phyloP scores from a whole-genome alignment of 2,329 filamentous ascomycete genomes.

The Hypocrella siamensis region DNA sequence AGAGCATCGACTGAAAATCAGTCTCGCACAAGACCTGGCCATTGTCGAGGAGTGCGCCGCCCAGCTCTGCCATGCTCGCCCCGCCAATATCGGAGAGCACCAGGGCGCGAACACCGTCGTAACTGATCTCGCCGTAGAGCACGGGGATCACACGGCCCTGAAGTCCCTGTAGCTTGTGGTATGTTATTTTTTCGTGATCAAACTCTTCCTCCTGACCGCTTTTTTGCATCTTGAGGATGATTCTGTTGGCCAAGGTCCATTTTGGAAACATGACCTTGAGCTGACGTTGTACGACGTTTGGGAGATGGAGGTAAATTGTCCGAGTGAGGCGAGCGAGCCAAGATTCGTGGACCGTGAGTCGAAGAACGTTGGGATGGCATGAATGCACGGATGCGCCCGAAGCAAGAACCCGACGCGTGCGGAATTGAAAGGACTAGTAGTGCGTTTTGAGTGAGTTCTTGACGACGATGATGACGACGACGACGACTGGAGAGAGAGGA shows the following conservation, averaged over 20 bases:
- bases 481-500: neutral
- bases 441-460: neutral
- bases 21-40: neutral
- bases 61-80: conserved; percentile 5
- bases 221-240: conserved; percentile 9
- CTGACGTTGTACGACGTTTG: conserved; percentile 1
- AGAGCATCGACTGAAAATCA: too few relatives aligned
- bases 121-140: conserved; percentile 7
- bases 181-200: conserved; percentile 8
- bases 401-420: too few relatives aligned
- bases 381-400: too few relatives aligned
- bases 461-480: too few relatives aligned
- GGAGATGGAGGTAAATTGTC: conserved; percentile 2
- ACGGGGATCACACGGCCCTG: conserved; percentile 10
- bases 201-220: conserved; percentile 12
- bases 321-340: conserved; percentile 2
- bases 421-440: too few relatives aligned
- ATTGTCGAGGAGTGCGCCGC: conserved; percentile 7
- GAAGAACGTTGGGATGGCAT: conserved; percentile 9
- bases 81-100: conserved; percentile 11
- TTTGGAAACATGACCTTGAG: conserved; percentile 5
- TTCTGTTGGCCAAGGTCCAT: conserved; percentile 5
- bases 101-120: conserved; percentile 8
- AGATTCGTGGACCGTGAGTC: conserved; percentile 4
- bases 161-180: conserved; percentile 7